Evolutionary conservation across 2,329 filamentous ascomycete species (phyloP), one percentile per base, ranked within the genome.

Genomic region (Aspergillus felis): DNA sequence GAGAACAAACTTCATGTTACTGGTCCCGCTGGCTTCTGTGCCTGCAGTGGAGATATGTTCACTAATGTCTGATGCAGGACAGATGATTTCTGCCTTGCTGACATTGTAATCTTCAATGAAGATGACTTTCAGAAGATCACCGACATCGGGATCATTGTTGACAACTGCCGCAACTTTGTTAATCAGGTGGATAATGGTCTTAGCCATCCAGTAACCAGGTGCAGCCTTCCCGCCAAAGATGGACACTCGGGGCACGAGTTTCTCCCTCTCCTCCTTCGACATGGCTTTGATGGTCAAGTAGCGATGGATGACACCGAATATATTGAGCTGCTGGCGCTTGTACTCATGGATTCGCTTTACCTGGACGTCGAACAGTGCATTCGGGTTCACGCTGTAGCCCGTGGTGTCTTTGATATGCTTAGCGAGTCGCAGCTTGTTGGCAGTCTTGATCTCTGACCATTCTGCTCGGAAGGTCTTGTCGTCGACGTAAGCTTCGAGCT

Each of bases 261-360:
- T 94, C 82, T 95, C 93, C 64, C 87, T 86, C 72, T 96, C 89
- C 67, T 92, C 90, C 0, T 90, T 81, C 25, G 83, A 85, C 88
- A 96, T 86, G 38, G 85, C 83, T 80, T 97, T 99, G 73, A 99
- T 88, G 14, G 84, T 84, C 42, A 99, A 82, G 74, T 97, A 99
- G 53, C 93, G 87, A 75, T 96, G 90, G 65, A 99, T 97, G 60
- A 97, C 91, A 57, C 94, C 94, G 70, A 97, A 97, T 67, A 99
- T 97, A 80, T 99, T 99, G 74, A 99, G 87, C 77, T 99, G 94
- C 77, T 99, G 93, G 58, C 92, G 89, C 84, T 99, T 99, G 80
- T 99, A 99, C 76, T 99, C 94, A 76, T 99, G 94, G 65, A 99
- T 99, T 70, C 94, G 89, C 83, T 99, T 99, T 68, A 99, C 94